A percentile compares a stretch with the other conserved stretches of the same genome.
phyloP scores from a whole-genome alignment of 2,329 filamentous ascomycete genomes.

The Colletotrichum limetticola region DNA sequence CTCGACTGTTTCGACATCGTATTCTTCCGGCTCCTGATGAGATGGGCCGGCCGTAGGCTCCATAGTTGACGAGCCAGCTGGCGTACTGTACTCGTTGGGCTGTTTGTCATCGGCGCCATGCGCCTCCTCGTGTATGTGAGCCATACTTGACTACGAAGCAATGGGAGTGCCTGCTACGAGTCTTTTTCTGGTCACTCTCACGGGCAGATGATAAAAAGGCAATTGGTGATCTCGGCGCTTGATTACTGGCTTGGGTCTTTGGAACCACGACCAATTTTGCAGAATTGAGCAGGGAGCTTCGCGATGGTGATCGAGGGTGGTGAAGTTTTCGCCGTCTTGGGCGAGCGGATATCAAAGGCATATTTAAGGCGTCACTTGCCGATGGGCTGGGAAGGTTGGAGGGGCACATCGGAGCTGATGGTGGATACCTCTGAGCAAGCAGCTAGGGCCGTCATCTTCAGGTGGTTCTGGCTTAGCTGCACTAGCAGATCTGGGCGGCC shows the following conservation, averaged over 20 bases:
- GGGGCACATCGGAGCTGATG: slow-evolving; percentile 13
- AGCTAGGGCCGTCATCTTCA: not conserved
- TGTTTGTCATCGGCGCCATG: slow-evolving; percentile 47
- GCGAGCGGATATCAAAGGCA: slow-evolving; percentile 20
- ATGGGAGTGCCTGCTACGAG: slow-evolving; percentile 63
- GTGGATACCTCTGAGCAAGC: slow-evolving; percentile 4
- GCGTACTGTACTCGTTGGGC: slow-evolving; percentile 24
- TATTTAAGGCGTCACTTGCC: slow-evolving; percentile 15
- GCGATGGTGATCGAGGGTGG: not conserved
- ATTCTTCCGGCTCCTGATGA: slow-evolving; percentile 47
- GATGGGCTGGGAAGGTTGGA: not conserved
- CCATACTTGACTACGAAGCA: slow-evolving; percentile 63
- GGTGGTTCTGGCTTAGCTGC: slow-evolving; percentile 8
- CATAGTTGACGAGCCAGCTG: slow-evolving; percentile 4
- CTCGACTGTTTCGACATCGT: slow-evolving; percentile 63
- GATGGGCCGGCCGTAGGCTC: slow-evolving; percentile 20
- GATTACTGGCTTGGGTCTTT: not conserved
- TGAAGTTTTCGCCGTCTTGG: slow-evolving; percentile 6
- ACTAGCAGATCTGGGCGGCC: slow-evolving; percentile 23
- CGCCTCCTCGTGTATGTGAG: slow-evolving; percentile 44
- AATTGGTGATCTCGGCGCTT: not conserved
- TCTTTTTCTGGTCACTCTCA: slow-evolving; percentile 50
- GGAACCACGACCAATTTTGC: not conserved
- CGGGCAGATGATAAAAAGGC: not conserved
- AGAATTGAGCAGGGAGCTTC: not conserved